Evolutionary conservation across 768 basidiomycete genomes (phyloP).

Genomic region (Amanita phalloides): DNA sequence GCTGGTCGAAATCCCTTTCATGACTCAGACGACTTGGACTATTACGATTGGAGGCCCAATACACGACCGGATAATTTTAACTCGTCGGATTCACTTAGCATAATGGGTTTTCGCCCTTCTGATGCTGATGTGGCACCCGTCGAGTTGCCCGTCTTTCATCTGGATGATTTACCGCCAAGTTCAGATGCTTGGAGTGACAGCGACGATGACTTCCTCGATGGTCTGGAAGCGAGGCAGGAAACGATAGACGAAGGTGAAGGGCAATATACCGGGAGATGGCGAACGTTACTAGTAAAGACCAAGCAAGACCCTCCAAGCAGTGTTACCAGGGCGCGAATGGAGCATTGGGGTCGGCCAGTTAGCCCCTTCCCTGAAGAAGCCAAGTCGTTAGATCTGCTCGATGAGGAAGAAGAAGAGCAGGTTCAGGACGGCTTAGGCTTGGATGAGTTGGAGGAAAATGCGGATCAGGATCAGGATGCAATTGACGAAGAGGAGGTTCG

Average conservation of each 20-base stretch:
- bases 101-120: conserved; percentile 19
- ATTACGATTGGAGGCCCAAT: conserved; percentile 14
- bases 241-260: conserved; percentile 31
- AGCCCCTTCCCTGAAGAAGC: conserved; percentile 46
- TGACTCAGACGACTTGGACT: neutral
- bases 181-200: conserved; percentile 24
- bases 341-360: conserved; percentile 58
- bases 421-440: neutral
- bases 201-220: conserved; percentile 18
- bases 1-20: neutral
- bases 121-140: conserved; percentile 19
- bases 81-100: conserved; percentile 13
- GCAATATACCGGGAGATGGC: conserved; percentile 62
- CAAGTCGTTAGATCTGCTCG: conserved; percentile 14
- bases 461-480: conserved; percentile 7
- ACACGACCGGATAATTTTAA: neutral
- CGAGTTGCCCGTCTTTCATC: conserved; percentile 16
- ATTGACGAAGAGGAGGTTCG: conserved; percentile 18
- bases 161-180: conserved; percentile 15
- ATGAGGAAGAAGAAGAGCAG: conserved; percentile 8
- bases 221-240: conserved; percentile 1
- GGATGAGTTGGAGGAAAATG: neutral
- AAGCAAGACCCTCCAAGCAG: conserved; percentile 60
- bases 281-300: conserved; percentile 41
- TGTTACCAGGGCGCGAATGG: conserved; percentile 34